Evolutionary conservation across 1,284 basidiomycete genomes (phyloP).

Genomic region (Ceratobasidium sp.): DNA sequence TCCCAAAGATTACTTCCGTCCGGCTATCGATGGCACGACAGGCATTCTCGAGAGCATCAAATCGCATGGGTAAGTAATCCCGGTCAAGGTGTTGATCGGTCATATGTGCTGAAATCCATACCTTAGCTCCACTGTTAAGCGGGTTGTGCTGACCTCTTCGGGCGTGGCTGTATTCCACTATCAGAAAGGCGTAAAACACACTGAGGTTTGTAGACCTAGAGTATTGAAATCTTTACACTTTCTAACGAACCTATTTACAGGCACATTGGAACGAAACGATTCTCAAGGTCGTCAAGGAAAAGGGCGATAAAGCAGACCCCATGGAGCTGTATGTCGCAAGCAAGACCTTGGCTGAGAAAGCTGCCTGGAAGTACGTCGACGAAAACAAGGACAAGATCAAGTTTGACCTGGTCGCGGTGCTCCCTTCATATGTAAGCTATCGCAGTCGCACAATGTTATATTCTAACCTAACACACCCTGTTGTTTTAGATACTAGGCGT

Average conservation of each 20-base stretch:
- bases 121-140: constrained; percentile 1
- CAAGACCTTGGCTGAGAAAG: constrained; percentile 54
- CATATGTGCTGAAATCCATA: background rate
- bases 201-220: constrained; percentile 11
- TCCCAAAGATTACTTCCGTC: background rate
- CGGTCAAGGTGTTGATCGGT: background rate
- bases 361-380: constrained; percentile 53
- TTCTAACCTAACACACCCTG: background rate
- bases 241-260: constrained; percentile 11
- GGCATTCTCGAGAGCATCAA: constrained; percentile 30
- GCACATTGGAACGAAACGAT: constrained; percentile 49
- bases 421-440: constrained; percentile 41
- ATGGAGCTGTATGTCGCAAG: constrained; percentile 52
- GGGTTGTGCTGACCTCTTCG: constrained; percentile 8
- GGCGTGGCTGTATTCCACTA: background rate
- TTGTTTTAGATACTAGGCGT: constrained; percentile 11
- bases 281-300: constrained; percentile 48
- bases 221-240: too few relatives aligned
- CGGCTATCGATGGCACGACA: constrained; percentile 3
- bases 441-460: background rate
- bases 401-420: constrained; percentile 46
- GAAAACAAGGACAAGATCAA: constrained; percentile 47
- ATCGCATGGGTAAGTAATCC: background rate
- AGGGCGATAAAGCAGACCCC: constrained; percentile 48
- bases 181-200: constrained; percentile 14